Evolutionary conservation across 768 basidiomycete genomes (phyloP).

Genomic region (Boletus huronensis): DNA sequence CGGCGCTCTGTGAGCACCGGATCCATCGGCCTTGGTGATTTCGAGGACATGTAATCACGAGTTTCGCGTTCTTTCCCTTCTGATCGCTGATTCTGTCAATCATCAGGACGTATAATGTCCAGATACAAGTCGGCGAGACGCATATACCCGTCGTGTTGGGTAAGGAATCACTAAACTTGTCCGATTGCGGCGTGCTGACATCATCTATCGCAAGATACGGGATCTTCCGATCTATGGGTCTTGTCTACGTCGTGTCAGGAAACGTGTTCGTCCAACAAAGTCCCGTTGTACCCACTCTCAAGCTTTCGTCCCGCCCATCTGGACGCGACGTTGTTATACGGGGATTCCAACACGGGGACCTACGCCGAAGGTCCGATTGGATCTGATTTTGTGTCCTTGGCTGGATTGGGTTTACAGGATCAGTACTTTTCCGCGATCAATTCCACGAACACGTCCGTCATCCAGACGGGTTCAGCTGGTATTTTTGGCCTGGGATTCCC

Average conservation of each 20-base stretch:
- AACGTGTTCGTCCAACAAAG: slow-evolving; percentile 36
- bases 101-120: slow-evolving; percentile 59
- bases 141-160: slow-evolving; percentile 59
- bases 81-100: background rate
- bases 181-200: background rate
- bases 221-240: slow-evolving; percentile 77
- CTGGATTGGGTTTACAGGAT: slow-evolving; percentile 43
- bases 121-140: slow-evolving; percentile 52
- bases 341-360: slow-evolving; percentile 69
- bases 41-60: slow-evolving; percentile 53
- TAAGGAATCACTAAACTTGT: slow-evolving; percentile 22
- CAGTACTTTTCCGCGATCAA: slow-evolving; percentile 69
- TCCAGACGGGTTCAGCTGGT: slow-evolving; percentile 54
- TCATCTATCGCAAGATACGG: slow-evolving; percentile 51
- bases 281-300: slow-evolving; percentile 48
- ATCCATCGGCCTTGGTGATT: slow-evolving; percentile 57
- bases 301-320: slow-evolving; percentile 47
- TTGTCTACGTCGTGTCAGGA: slow-evolving; percentile 53
- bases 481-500: slow-evolving; percentile 79
- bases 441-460: slow-evolving; percentile 62
- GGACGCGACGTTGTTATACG: slow-evolving; percentile 54
- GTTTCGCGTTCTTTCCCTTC: background rate
- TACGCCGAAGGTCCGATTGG: slow-evolving; percentile 65
- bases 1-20: slow-evolving; percentile 24
- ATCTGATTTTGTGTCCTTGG: slow-evolving; percentile 52